Percentiles rank a stretch among this genome's conserved stretches.
Evolutionary conservation across 371 early-diverging fungal genomes (phyloP).

Genomic region (Apophysomyces trapeziformis): DNA sequence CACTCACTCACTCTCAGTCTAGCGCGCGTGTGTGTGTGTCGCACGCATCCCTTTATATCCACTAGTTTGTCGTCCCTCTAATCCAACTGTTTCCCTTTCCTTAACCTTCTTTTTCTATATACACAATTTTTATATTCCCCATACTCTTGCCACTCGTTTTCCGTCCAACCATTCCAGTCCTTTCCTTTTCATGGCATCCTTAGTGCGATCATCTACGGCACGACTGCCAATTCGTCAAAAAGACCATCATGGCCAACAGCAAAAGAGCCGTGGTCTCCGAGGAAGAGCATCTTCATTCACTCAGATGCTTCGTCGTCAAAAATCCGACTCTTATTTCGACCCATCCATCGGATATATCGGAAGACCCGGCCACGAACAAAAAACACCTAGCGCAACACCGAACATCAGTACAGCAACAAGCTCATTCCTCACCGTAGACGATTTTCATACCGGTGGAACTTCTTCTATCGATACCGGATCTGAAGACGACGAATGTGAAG

Average conservation of each 20-base stretch:
- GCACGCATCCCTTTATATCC: slow-evolving; percentile 5
- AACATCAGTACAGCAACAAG: slow-evolving; percentile 8
- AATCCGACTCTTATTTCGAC: slow-evolving; percentile 17
- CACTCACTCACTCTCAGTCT: too few species aligned
- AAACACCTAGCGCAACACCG: slow-evolving; percentile 11
- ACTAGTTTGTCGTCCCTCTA: background rate
- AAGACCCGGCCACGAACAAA: slow-evolving; percentile 19
- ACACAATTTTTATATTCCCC: background rate
- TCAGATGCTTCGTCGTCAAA: slow-evolving; percentile 20
- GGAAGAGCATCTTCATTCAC: slow-evolving; percentile 9
- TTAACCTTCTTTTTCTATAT: background rate
- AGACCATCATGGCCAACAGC: slow-evolving; percentile 3
- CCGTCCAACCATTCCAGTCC: slow-evolving; percentile 1
- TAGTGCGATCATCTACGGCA: slow-evolving; percentile 7
- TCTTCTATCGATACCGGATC: slow-evolving; percentile 7
- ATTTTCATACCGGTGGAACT: background rate
- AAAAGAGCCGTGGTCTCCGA: slow-evolving; percentile 1
- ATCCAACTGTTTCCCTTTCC: slow-evolving; percentile 1
- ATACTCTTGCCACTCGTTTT: slow-evolving; percentile 4
- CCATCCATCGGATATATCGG: slow-evolving; percentile 6
- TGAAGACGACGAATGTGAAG: slow-evolving; percentile 2
- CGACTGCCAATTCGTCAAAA: slow-evolving; percentile 5
- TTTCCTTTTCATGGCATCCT: slow-evolving; percentile 6
- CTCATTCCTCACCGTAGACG: slow-evolving; percentile 1
- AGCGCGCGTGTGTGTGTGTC: too few species aligned